A percentile compares a stretch with the other conserved stretches of the same genome.
Evolutionary conservation across 768 basidiomycete genomes (phyloP).

Genomic region (Podaxis sp.): DNA sequence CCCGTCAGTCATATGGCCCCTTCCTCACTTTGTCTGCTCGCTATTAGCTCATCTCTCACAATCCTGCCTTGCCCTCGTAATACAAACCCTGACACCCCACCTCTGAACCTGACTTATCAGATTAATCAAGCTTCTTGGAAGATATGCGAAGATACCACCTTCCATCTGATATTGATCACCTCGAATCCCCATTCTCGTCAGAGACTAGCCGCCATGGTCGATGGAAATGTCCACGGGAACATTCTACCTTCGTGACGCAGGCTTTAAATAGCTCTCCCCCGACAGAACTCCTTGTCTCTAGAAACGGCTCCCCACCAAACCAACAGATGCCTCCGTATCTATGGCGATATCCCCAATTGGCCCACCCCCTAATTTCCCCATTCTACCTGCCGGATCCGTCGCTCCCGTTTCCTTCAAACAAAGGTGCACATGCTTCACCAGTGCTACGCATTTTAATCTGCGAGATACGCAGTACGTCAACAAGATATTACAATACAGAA

Average conservation of each 20-base stretch:
- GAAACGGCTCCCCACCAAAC: constrained; percentile 1
- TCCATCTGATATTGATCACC: constrained; percentile 9
- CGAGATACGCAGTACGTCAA: not conserved
- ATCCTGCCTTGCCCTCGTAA: not conserved
- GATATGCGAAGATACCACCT: constrained; percentile 2
- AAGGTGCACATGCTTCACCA: not conserved
- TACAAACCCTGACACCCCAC: not conserved
- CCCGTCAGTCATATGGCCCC: not conserved
- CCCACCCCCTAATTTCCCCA: not conserved
- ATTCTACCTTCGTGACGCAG: not conserved
- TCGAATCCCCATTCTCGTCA: not conserved
- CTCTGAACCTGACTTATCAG: constrained; percentile 7
- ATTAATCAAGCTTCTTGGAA: not conserved
- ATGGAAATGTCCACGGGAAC: constrained; percentile 1
- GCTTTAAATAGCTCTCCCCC: constrained; percentile 1
- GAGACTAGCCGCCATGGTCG: not conserved
- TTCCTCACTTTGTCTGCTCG: not conserved
- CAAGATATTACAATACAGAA: not conserved
- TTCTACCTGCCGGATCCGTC: not conserved
- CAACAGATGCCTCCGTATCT: constrained; percentile 10
- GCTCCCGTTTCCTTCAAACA: not conserved
- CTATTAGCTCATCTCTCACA: not conserved
- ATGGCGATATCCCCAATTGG: constrained; percentile 10
- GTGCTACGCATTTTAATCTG: not conserved
- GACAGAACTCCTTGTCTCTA: not conserved